Evolutionary conservation across 495 filamentous ascomycete genomes (phyloP), one percentile per base, ranked within the genome.

Genomic region (Opeltia flavorubescens): DNA sequence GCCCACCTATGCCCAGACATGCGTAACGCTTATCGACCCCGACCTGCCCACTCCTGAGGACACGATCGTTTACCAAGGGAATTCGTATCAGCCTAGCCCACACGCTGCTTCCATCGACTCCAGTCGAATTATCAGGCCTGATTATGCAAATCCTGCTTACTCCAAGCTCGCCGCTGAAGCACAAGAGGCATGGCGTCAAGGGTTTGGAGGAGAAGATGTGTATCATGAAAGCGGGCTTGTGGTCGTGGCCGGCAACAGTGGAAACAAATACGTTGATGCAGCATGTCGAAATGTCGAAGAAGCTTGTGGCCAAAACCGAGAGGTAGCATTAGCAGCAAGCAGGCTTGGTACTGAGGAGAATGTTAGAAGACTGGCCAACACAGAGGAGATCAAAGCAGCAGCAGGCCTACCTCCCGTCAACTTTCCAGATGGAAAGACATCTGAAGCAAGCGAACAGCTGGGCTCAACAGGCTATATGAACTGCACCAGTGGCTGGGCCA

Each of bases 381-480:
- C 11, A n/a, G 31, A 39, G 17, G 44, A 34, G 31, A 47, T 47
- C 43, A 44, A 26, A 4, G 59, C 59, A 2, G 57, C 64, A 24
- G 48, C 68, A 17, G 62, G 67, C 18, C 65, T 72, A 8, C 23
- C 23, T 48, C 4, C 46, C 46, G 0, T 25, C 23, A 3, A 20
- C 34, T n/a, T 30, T 38, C 11, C 4, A 45, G 15, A 17, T 3
- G 25, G 21, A 2, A 62, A 29, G 51, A 60, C 53, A 66, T 57
- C 43, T 68, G 64, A 70, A 42, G 67, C 74, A 48, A 57, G 52
- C 62, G 26, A 59, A 64, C 47, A 65, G 54, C 60, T 73, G 48
- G 72, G 86, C 33, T 57, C 57, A 12, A 68, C 67, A 51, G 89
- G 89, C 2, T 98, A 98, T 62, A 60, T 93, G 36, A 98, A 95